Percentiles rank a stretch among this genome's conserved stretches.
phyloP scores from a whole-genome alignment of 768 basidiomycete species.

The Krasilnikovozyma curviuscula region DNA sequence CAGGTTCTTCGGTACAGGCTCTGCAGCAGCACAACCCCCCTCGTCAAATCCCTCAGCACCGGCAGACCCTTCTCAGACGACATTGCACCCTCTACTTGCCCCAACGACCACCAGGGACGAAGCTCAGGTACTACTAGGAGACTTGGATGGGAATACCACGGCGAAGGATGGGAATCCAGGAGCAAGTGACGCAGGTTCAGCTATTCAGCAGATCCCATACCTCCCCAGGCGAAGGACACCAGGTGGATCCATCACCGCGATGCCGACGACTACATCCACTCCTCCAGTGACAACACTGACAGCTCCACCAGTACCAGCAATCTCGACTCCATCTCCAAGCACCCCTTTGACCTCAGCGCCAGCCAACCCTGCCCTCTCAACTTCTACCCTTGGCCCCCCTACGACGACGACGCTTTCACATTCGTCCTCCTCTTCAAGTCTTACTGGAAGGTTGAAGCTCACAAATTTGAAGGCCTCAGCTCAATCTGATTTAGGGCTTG shows the following conservation, averaged over 20 bases:
- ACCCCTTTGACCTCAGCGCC: background rate
- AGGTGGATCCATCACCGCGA: conserved; percentile 6
- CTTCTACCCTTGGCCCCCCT: conserved; percentile 4
- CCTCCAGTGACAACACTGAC: background rate
- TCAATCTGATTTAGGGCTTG: conserved; percentile 21
- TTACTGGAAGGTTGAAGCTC: conserved; percentile 23
- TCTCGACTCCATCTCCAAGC: background rate
- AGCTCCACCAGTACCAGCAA: background rate
- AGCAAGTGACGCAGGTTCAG: too few species aligned
- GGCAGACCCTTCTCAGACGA: too few species aligned
- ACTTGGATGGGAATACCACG: too few species aligned
- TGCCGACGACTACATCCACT: background rate
- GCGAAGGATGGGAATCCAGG: too few species aligned
- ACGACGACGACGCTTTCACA: conserved; percentile 3
- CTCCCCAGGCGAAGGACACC: conserved; percentile 7
- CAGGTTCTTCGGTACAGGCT: too few species aligned
- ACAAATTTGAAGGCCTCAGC: conserved; percentile 27
- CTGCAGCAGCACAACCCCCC: too few species aligned
- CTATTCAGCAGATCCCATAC: too few species aligned
- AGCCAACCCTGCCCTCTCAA: background rate
- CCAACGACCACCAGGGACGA: too few species aligned
- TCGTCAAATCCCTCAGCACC: too few species aligned
- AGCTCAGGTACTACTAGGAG: too few species aligned
- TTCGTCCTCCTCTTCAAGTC: conserved; percentile 1
- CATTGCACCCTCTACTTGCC: too few species aligned